Base-by-base conservation (phyloP, 108 stramenopile genomes). In the Pseudonitzschia pungens region DNA sequence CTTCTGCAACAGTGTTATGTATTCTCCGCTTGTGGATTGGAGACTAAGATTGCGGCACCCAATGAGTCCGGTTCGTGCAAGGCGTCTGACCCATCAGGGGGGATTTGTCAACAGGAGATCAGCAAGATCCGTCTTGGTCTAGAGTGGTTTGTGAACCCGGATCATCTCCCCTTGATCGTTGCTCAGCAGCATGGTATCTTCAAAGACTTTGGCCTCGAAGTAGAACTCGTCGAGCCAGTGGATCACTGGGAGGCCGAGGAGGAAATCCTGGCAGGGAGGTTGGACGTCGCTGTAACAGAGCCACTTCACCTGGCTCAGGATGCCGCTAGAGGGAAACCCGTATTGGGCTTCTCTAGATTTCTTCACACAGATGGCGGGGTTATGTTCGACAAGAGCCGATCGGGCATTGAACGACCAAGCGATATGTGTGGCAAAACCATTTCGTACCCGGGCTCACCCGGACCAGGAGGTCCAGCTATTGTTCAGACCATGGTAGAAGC, bases 241-340 rank as follows among this genome's bases (percentile, higher is more conserved):
- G 85, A 86, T 72, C 85, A 86, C 53, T 86, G 85, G 85, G 85
- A 86, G 60, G 85, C 85, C 0, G 85, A 83, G 53, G 71, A 86
- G 36, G 85, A 86, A 78, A 86, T 86, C 0, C 9, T 86, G 10
- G 74, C 60, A 29, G 85, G 85, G 18, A 59, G 79, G 31, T 57
- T 86, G 43, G 85, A 86, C 36, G 79, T 86, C 10, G 85, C 85
- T 1, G 82, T 86, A 2, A 83, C 85, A 15, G 85, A 86, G 52
- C 79, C 85, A 0, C 56, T 86, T 0, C 85, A 86, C 48, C 74
- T 86, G 32, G 85, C 85, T 14, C 82, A 77, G 55, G 85, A 86
- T 65, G 79, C 79, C 4, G 81, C 85, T 0, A 62, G 58, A 22
- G 82, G 80, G 0, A 82, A 82, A 63, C 81, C 81, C 0, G 81